phyloP scores from a whole-genome alignment of 106 monocot genomes.

The Apostasia shenzhenica region DNA sequence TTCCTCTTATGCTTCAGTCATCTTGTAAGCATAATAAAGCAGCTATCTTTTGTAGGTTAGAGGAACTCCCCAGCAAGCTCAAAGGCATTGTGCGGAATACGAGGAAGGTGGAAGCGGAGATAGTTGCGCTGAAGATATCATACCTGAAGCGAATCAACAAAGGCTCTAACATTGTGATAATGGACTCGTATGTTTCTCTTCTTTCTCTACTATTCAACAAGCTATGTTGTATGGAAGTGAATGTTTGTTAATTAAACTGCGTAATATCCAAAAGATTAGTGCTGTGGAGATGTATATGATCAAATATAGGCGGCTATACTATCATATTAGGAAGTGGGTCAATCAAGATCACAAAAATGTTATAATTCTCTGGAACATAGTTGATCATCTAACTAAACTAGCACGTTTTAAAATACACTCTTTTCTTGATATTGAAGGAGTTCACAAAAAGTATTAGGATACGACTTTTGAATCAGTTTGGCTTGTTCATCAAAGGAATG shows the following conservation, averaged over 20 bases:
- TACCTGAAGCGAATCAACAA: constrained; percentile 76
- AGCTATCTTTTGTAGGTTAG: constrained; percentile 37
- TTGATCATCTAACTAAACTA: background rate
- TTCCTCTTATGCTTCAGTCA: background rate
- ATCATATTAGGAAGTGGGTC: background rate
- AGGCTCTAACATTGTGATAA: constrained; percentile 72
- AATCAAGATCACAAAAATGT: background rate
- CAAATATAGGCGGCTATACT: background rate
- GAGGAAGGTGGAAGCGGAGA: constrained; percentile 84
- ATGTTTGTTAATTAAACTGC: too few relatives aligned
- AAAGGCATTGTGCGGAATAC: constrained; percentile 57
- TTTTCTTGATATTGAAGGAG: too few relatives aligned
- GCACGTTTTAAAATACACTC: too few relatives aligned
- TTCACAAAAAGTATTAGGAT: too few relatives aligned
- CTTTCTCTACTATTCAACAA: background rate
- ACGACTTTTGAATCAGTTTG: too few relatives aligned
- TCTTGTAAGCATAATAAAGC: background rate
- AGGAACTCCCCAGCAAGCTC: constrained; percentile 81
- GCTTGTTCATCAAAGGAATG: too few relatives aligned
- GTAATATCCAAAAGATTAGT: too few relatives aligned
- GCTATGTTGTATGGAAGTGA: too few relatives aligned
- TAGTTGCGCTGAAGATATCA: constrained; percentile 82
- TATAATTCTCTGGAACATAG: background rate
- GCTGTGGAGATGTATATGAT: too few relatives aligned
- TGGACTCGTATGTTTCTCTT: constrained; percentile 64